Evolutionary conservation across 192 early-diverging fungal genomes (phyloP), one percentile per base, ranked within the genome.

Genomic region (Funneliformis mosseae): DNA sequence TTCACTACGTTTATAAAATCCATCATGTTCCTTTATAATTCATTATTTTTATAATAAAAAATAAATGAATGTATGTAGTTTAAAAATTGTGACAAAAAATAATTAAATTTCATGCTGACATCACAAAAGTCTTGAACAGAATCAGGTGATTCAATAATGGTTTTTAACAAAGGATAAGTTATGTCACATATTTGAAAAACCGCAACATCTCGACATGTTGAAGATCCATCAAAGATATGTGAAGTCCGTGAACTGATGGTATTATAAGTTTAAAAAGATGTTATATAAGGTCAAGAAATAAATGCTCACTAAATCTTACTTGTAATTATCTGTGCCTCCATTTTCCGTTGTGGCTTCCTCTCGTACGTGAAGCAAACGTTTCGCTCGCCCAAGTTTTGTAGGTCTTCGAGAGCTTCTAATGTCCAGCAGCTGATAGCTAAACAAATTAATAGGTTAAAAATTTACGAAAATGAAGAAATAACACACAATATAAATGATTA

Each of bases 171-270:
- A 9, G 79, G 77, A 67, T 85, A 80, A 21, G 69, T 78, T 4
- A 85, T 73, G 72, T 85, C 84, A 63, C 82, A 81, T 33, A 85
- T 14, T 48, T 81, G 80, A 28, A 77, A 83, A 39, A 62, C 60
- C 5, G 76, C 67, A 0, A 63, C 45, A 45, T 33, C 38, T 60
- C 48, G 25, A 7, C 41, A 48, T 12, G 16, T 75, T 12, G 38
- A 28, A 8, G 8, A 11, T 3, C 80, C 82, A 55, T 78, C 76
- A 78, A 83, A 83, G 7, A 83, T 76, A 38, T 81, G 63, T 0
- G 38, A 23, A 25, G n/a, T 73, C 25, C 4, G 55, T 48, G 42
- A 33, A 59, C 39, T 74, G 10, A 59, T 59, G 33, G 10, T 50
- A 59, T 42, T 42, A 2, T 33, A 33, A 33, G 33, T 33, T 33